phyloP scores from a whole-genome alignment of 1,284 basidiomycete species.

The Ceratobasidium papillatum region DNA sequence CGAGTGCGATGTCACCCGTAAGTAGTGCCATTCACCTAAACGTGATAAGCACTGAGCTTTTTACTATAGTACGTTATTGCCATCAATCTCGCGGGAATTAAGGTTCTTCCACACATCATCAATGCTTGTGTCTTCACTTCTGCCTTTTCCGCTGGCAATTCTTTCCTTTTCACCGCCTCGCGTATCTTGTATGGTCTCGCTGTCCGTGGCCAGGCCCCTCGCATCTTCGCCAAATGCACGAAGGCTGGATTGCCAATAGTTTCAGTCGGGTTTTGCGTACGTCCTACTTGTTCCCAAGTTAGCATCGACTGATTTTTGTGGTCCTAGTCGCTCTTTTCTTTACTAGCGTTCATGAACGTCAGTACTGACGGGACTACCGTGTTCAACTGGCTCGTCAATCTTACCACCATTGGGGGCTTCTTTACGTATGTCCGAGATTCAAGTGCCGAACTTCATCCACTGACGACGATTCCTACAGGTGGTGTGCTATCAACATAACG shows the following conservation, averaged over 20 bases:
- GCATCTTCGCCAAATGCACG: constrained; percentile 70
- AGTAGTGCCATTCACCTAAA: not conserved
- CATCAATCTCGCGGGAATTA: constrained; percentile 77
- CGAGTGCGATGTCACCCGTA: constrained; percentile 69
- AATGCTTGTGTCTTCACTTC: constrained; percentile 59
- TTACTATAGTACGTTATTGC: constrained; percentile 76
- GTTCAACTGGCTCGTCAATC: constrained; percentile 66
- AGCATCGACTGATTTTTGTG: constrained; percentile 46
- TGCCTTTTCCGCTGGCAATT: constrained; percentile 87
- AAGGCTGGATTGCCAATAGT: constrained; percentile 75
- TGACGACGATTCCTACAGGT: not conserved
- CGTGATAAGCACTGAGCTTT: not conserved
- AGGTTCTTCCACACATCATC: constrained; percentile 57
- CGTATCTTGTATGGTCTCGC: constrained; percentile 86
- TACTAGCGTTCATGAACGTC: constrained; percentile 63
- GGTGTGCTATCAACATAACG: constrained; percentile 48
- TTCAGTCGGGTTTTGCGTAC: constrained; percentile 63
- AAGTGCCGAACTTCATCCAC: constrained; percentile 44
- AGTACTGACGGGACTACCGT: constrained; percentile 46
- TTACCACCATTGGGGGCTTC: constrained; percentile 68
- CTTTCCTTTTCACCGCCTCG: constrained; percentile 80
- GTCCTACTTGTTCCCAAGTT: constrained; percentile 45
- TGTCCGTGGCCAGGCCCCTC: constrained; percentile 77
- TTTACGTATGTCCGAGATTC: constrained; percentile 61
- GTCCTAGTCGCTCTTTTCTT: constrained; percentile 56